phyloP scores from a whole-genome alignment of 2,329 filamentous ascomycete genomes.

The Cercospora sp. region DNA sequence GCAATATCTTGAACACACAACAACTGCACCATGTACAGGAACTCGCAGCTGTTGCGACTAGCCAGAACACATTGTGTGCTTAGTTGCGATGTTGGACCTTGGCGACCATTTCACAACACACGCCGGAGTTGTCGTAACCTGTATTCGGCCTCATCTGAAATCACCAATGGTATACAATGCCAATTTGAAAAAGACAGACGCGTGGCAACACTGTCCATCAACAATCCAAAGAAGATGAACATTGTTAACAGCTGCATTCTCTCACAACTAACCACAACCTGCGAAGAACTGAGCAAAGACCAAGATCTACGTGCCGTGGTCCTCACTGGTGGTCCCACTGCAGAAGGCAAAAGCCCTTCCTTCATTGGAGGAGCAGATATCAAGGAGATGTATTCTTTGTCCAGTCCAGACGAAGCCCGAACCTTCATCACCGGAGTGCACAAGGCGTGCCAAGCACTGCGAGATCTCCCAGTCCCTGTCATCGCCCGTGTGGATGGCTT shows the following conservation, averaged over 20 bases:
- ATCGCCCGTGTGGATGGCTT: conserved; percentile 44
- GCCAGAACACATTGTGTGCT: background rate
- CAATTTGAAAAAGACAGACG: background rate
- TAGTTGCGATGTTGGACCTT: background rate
- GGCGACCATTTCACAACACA: background rate
- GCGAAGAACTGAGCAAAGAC: conserved; percentile 20
- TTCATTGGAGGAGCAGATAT: conserved; percentile 39
- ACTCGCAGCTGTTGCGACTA: background rate
- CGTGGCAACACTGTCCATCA: conserved; percentile 32
- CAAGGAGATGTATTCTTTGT: conserved; percentile 32
- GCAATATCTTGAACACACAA: background rate
- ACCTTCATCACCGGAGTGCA: conserved; percentile 42
- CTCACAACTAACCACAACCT: conserved; percentile 23
- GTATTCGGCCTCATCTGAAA: background rate
- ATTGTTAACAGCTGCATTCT: conserved; percentile 31
- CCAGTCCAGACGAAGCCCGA: conserved; percentile 35
- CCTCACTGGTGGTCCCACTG: conserved; percentile 29
- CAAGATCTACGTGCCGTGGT: conserved; percentile 31
- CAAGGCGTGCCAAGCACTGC: conserved; percentile 38
- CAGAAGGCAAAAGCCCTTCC: conserved; percentile 29
- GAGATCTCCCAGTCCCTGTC: conserved; percentile 43
- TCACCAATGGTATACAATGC: background rate
- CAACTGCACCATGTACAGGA: background rate
- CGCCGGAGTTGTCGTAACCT: background rate
- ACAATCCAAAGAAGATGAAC: conserved; percentile 35